Evolutionary conservation across 805 yeast genomes (phyloP), one percentile per base, ranked within the genome.

Genomic region (Candida broadrunensis): DNA sequence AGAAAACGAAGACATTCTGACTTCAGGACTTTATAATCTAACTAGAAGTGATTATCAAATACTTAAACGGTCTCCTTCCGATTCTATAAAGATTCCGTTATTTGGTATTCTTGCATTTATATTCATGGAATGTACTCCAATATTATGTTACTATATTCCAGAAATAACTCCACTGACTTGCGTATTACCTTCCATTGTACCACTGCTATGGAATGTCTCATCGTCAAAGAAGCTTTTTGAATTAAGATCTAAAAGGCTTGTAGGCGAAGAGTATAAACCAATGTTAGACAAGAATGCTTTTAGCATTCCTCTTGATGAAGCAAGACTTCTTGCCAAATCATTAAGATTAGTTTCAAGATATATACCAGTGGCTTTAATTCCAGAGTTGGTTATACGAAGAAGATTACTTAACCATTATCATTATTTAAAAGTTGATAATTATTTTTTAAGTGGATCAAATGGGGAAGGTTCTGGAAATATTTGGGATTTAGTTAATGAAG

Each of bases 91-190:
- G 53, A 48, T 81, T 15, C 85, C 85, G 2, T 18, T 59, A n/a
- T 80, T 81, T 58, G 69, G 72, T 1, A 33, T 78, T 2, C 46
- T 78, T 5, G 62, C 74, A 35, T 35, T 74, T 20, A 47, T 78
- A 2, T 79, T 78, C 54, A 75, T 75, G 51, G 87, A 81, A 48
- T 51, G 62, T 37, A 75, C 83, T 0, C 82, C 83, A 0, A 16
- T 77, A 1, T 46, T 81, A 4, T 78, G 83, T 51, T 76, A 70
- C 39, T 54, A 65, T 3, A 53, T 78, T 37, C 86, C 86, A 0
- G 76, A 74, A 45, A 51, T 80, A 4, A 72, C 81, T 1, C 83
- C 85, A 8, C 72, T 72, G 61, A 79, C 83, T 9, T 80, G 85
- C 55, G 63, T 76, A 8, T 61, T 78, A 24, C 83, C 83, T 1